These are phyloP conservation scores for Tylopilus balloui DNA, from an alignment of 768 basidiomycete species.

Conservation along the genomic window DNA sequence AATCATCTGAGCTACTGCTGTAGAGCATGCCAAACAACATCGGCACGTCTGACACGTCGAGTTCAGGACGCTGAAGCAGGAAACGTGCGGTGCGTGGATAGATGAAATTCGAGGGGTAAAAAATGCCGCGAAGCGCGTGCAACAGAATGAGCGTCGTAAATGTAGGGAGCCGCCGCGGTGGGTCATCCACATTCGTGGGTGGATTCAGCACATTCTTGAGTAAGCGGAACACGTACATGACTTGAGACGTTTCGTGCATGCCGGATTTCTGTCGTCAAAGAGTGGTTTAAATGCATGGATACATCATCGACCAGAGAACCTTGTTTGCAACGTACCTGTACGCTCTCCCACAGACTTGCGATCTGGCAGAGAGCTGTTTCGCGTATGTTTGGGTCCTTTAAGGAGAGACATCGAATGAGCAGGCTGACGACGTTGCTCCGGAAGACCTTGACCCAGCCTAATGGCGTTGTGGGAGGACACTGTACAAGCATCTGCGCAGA, in stretches of 20 bases:
- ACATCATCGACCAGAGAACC: not conserved
- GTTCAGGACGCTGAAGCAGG: constrained; percentile 79
- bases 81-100: constrained; percentile 86
- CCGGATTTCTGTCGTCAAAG: constrained; percentile 44
- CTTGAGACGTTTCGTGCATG: constrained; percentile 75
- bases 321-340: constrained; percentile 53
- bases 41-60: constrained; percentile 82
- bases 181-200: constrained; percentile 43
- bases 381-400: constrained; percentile 57
- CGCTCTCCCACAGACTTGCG: constrained; percentile 49
- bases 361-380: constrained; percentile 59
- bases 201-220: constrained; percentile 18
- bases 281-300: not conserved
- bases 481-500: constrained; percentile 62
- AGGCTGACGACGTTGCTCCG: constrained; percentile 75
- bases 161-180: constrained; percentile 60
- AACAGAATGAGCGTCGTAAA: constrained; percentile 77
- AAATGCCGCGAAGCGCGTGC: constrained; percentile 77
- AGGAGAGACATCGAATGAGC: constrained; percentile 67
- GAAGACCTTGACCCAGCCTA: constrained; percentile 81
- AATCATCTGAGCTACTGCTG: constrained; percentile 67
- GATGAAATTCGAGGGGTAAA: constrained; percentile 83
- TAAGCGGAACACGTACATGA: constrained; percentile 61
- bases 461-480: constrained; percentile 49
- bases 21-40: constrained; percentile 89